These are phyloP conservation scores for Solanum chilense DNA, from an alignment of 257 asterid genomes.

Conservation along the genomic window DNA sequence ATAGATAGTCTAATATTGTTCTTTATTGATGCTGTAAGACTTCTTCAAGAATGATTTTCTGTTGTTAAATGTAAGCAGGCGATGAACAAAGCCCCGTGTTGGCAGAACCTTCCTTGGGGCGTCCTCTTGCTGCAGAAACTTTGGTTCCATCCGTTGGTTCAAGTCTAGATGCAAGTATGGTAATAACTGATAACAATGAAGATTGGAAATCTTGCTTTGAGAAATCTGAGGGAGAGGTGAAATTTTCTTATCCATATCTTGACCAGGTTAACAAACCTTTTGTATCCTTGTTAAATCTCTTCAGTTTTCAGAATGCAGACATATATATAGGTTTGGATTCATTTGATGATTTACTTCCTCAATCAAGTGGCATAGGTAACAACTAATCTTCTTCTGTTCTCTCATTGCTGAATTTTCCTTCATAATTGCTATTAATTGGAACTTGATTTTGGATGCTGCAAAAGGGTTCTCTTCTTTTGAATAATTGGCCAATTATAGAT, in stretches of 20 bases:
- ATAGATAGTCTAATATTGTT: background rate
- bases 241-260: constrained; percentile 4
- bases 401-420: background rate
- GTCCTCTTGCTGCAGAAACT: constrained; percentile 1
- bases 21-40: background rate
- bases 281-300: constrained; percentile 6
- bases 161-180: constrained; percentile 15
- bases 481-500: background rate
- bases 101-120: background rate
- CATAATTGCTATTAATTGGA: background rate
- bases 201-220: constrained; percentile 25
- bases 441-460: background rate
- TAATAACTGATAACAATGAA: constrained; percentile 13
- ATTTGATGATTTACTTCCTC: constrained; percentile 31
- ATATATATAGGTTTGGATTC: constrained; percentile 30
- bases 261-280: background rate
- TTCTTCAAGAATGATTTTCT: background rate
- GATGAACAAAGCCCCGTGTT: background rate
- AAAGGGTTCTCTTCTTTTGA: background rate
- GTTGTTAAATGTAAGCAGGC: constrained; percentile 1
- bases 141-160: background rate
- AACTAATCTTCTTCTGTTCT: background rate
- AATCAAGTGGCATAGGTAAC: constrained; percentile 18
- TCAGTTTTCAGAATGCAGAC: constrained; percentile 34
- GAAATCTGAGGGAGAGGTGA: constrained; percentile 42